A percentile compares a stretch with the other conserved stretches of the same genome.
phyloP scores from a whole-genome alignment of 2,329 filamentous ascomycete species.

The Didymella keratinophila region DNA sequence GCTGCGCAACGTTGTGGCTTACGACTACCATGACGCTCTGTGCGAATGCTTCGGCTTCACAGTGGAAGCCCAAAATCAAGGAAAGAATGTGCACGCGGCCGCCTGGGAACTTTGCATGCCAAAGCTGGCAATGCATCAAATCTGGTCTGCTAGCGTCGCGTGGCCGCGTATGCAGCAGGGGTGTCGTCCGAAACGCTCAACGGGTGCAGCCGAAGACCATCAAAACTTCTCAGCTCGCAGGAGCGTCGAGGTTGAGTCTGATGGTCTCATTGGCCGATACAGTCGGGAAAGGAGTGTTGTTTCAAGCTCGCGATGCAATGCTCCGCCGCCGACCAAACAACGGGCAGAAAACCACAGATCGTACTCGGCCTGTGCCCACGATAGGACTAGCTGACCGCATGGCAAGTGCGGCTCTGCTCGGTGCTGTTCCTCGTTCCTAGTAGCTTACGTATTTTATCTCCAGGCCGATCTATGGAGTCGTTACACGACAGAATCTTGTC shows the following conservation, averaged over 20 bases:
- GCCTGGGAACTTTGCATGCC: not conserved
- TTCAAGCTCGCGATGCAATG: not conserved
- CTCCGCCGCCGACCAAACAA: not conserved
- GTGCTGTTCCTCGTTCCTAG: not conserved
- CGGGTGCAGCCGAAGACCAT: not conserved
- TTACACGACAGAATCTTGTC: not conserved
- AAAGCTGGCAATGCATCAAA: constrained; percentile 4
- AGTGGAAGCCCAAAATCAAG: constrained; percentile 5
- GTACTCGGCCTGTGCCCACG: not conserved
- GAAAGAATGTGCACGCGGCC: constrained; percentile 6
- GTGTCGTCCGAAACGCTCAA: not conserved
- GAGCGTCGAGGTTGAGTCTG: not conserved
- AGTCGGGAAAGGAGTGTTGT: not conserved
- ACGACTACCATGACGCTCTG: constrained; percentile 14
- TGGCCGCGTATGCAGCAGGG: constrained; percentile 19
- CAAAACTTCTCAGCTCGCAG: not conserved
- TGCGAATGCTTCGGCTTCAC: not conserved
- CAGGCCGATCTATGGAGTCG: not conserved
- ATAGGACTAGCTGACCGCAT: not conserved
- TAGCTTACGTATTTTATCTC: not conserved
- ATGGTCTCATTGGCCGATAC: not conserved
- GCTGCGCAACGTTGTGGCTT: constrained; percentile 9
- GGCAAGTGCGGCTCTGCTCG: constrained; percentile 5
- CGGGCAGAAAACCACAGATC: not conserved
- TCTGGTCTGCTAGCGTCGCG: constrained; percentile 8